Base-by-base conservation (phyloP, 495 filamentous ascomycete genomes). In the Xylaria grammica region DNA sequence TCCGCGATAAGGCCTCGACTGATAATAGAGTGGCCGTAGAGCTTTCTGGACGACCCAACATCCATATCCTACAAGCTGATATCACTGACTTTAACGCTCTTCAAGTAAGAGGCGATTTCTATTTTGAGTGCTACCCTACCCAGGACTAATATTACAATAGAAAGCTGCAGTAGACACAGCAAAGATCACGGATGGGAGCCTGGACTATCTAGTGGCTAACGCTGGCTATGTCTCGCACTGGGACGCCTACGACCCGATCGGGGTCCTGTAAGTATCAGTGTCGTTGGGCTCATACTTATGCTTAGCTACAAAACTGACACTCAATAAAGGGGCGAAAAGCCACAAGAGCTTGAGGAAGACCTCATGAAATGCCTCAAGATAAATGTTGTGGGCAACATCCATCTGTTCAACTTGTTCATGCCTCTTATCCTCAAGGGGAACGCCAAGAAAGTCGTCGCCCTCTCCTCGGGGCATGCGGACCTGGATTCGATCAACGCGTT, bases 131-230 rank as follows among this genome's bases (percentile, higher is more conserved):
- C 5, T 32, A 19, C 19, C 5, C 1, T 22, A 17, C 2, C 30
- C 19, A 5, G 34, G 51, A 32, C 19, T 56, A 29, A 56, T 34
- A 40, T 13, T 42, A n/a, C 17, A 6, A 19, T 15, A 59, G 56
- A 48, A 60, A 30, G 49, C 82, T 3, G 81, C 71, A 1, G 62
- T 65, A 1, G 50, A 72, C 19, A 73, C 77, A 20, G 58, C 69
- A 2, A 66, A 67, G 9, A 73, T 84, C 26, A 76, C 73, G 4
- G 78, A 75, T 17, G 59, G 49, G n/a, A 77, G 79, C 46, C 74
- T 87, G 0, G 85, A 87, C 63, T 77, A 82, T 44, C 67, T 89
- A 15, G 79, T 87, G 32, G 84, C 84, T 63, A 85, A 86, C 60
- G 84, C 77, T 1, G 83, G 69, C 1, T 9, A 67, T 6, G 13